Conservation (phyloP, 1,284 basidiomycete genomes). For the Ceratobasidium sp. region DNA sequence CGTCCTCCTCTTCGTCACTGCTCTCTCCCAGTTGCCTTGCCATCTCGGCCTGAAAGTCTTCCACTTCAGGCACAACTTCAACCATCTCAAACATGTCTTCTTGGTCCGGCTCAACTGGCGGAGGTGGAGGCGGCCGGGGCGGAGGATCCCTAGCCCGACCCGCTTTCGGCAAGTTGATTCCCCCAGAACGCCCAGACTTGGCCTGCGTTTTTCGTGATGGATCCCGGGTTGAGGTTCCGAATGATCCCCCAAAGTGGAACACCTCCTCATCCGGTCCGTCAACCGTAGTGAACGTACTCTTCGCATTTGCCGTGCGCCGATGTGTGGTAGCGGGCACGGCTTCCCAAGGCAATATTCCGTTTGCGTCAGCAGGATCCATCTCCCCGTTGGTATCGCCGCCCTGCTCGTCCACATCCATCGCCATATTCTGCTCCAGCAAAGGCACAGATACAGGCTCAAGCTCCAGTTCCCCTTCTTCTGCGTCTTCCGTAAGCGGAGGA, state of each 20-base stretch:
- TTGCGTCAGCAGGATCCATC: not conserved
- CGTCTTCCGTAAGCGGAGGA: not conserved
- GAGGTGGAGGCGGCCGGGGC: not conserved
- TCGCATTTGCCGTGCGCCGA: not conserved
- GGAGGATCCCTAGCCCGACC: conserved; percentile 20
- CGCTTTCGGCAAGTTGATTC: conserved; percentile 23
- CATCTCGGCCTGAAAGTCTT: conserved; percentile 19
- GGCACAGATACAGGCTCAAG: conserved; percentile 17
- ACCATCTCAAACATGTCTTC: conserved; percentile 14
- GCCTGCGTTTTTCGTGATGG: conserved; percentile 17
- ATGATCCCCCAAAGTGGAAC: conserved; percentile 29
- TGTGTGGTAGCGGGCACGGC: conserved; percentile 19
- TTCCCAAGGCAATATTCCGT: conserved; percentile 32
- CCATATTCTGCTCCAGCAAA: not conserved
- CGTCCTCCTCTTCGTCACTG: not conserved
- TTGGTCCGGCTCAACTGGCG: not conserved
- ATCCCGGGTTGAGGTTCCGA: conserved; percentile 7
- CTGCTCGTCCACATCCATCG: conserved; percentile 3
- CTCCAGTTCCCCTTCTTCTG: conserved; percentile 26
- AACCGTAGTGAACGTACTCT: conserved; percentile 6
- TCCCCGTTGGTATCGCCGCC: not conserved
- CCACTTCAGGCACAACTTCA: conserved; percentile 26
- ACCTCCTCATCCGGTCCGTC: conserved; percentile 32
- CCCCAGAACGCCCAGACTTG: conserved; percentile 30
- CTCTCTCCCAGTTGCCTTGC: conserved; percentile 16